These are phyloP conservation scores for Syzygium malaccense DNA, from an alignment of 441 rosid species.

Conservation along the genomic window DNA sequence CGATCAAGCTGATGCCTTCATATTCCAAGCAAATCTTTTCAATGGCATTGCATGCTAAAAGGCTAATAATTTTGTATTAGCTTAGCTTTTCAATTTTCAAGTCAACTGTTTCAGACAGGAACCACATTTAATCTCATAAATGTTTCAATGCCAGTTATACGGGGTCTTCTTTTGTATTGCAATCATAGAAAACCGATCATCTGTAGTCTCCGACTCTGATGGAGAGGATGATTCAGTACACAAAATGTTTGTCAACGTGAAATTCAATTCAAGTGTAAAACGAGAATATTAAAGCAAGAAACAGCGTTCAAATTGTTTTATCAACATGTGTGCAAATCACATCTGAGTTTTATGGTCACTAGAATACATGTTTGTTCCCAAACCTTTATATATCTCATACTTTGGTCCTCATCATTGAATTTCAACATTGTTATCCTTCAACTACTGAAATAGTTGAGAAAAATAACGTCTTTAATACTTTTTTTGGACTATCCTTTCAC, in stretches of 20 bases:
- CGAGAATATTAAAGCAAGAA: neutral
- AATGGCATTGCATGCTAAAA: neutral
- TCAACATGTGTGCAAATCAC: neutral
- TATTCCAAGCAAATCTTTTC: neutral
- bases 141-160: neutral
- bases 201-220: neutral
- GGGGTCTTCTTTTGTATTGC: neutral
- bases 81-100: neutral
- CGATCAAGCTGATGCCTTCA: neutral
- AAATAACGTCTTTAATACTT: neutral
- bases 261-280: neutral
- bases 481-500: neutral
- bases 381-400: neutral
- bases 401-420: neutral
- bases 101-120: neutral
- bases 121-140: neutral
- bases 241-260: neutral
- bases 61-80: neutral
- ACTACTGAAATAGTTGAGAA: neutral
- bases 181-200: neutral
- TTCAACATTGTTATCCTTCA: neutral
- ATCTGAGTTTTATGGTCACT: neutral
- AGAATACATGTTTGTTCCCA: neutral
- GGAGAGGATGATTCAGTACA: neutral
- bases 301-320: neutral